These are phyloP conservation scores for Penicillium sp. DNA, from an alignment of 2,329 filamentous ascomycete genomes.

Conservation along the genomic window DNA sequence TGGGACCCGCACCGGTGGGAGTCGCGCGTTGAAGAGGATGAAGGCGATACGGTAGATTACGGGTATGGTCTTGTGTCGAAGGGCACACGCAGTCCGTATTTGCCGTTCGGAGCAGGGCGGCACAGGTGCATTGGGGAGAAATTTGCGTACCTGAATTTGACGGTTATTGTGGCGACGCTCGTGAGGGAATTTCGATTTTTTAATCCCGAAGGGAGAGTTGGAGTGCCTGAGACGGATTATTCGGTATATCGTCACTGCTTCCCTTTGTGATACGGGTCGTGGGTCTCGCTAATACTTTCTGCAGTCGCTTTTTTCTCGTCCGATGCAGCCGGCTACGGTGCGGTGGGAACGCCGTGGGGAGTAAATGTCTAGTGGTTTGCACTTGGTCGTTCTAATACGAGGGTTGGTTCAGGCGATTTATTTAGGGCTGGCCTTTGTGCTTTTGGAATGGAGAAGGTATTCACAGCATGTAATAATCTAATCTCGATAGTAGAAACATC, in stretches of 20 bases:
- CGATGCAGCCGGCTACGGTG: conserved; percentile 25
- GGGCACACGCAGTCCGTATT: conserved; percentile 61
- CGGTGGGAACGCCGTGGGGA: conserved; percentile 19
- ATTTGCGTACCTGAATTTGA: conserved; percentile 69
- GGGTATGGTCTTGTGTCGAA: conserved; percentile 61
- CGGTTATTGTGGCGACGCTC: conserved; percentile 62
- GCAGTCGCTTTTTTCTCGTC: conserved; percentile 29
- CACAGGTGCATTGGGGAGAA: conserved; percentile 76
- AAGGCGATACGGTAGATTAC: conserved; percentile 60
- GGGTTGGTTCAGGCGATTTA: not conserved
- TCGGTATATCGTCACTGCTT: conserved; percentile 42
- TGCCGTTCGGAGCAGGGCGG: conserved; percentile 70
- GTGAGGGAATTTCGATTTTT: conserved; percentile 61
- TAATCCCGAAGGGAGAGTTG: conserved; percentile 55
- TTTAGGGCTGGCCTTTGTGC: not conserved
- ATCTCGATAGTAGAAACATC: not conserved
- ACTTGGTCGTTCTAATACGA: not conserved
- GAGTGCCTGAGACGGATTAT: conserved; percentile 65
- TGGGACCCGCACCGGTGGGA: conserved; percentile 67
- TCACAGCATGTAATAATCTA: not conserved
- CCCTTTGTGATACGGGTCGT: not conserved
- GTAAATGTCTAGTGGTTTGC: not conserved
- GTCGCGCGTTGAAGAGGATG: conserved; percentile 33
- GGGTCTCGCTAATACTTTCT: not conserved
- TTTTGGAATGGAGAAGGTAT: not conserved